Percentiles rank a stretch among this genome's conserved stretches.
These are phyloP conservation scores for Sugiyamaella castrensis DNA, from an alignment of 1,139 yeast species.

Conservation along the genomic window DNA sequence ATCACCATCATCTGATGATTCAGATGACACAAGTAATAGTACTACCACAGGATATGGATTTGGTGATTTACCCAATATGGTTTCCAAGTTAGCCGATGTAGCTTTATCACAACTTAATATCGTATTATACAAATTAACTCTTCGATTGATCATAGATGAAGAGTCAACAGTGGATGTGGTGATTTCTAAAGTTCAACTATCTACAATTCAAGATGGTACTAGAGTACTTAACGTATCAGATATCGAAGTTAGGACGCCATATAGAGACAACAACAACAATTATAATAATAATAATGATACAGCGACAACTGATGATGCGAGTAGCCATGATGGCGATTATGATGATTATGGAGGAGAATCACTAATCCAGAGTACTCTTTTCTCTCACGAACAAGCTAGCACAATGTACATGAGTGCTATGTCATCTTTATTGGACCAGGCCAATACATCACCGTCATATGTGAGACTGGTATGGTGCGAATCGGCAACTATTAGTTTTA, in stretches of 20 bases:
- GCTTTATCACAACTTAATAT: slow-evolving; percentile 63
- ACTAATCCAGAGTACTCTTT: slow-evolving; percentile 59
- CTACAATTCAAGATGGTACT: slow-evolving; percentile 47
- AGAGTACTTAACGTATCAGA: slow-evolving; percentile 45
- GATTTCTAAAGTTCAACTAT: slow-evolving; percentile 43
- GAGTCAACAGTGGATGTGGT: slow-evolving; percentile 43
- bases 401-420: slow-evolving; percentile 81
- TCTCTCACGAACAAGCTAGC: slow-evolving; percentile 66
- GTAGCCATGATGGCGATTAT: slow-evolving; percentile 8
- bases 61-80: slow-evolving; percentile 50
- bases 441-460: slow-evolving; percentile 4
- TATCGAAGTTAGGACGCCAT: slow-evolving; percentile 17
- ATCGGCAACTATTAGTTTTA: slow-evolving; percentile 20
- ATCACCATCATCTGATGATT: background rate
- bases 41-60: slow-evolving; percentile 30
- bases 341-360: slow-evolving; percentile 26
- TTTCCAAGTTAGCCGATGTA: slow-evolving; percentile 63
- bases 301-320: background rate
- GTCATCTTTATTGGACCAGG: slow-evolving; percentile 18
- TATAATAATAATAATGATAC: no score
- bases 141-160: slow-evolving; percentile 53
- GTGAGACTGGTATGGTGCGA: slow-evolving; percentile 24
- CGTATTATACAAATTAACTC: slow-evolving; percentile 43
- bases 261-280: background rate
- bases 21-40: background rate